A percentile compares a stretch with the other conserved stretches of the same genome.
Conservation (phyloP, 495 filamentous ascomycete species). For the Penicillium alfredii region DNA sequence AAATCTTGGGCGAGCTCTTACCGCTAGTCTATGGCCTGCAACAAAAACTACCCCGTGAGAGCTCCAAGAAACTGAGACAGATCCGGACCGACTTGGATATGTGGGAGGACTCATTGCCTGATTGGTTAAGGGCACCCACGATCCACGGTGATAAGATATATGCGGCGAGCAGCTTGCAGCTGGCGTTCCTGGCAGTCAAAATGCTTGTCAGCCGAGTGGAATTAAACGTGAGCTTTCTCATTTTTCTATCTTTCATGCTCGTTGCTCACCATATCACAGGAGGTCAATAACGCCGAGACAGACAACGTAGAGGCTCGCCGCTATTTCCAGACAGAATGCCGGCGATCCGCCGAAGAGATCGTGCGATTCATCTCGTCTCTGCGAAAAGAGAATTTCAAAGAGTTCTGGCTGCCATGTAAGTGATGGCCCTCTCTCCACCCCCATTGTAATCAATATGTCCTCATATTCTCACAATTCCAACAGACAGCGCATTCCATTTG, state of each 20-base stretch:
- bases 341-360: slow-evolving; percentile 46
- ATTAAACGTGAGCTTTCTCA: slow-evolving; percentile 45
- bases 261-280: no score
- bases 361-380: slow-evolving; percentile 46
- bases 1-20: slow-evolving; percentile 47
- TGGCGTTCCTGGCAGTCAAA: slow-evolving; percentile 46
- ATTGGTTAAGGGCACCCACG: slow-evolving; percentile 33
- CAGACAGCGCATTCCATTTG: slow-evolving; percentile 46
- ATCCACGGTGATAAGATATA: slow-evolving; percentile 29
- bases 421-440: neutral
- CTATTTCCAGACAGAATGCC: slow-evolving; percentile 46
- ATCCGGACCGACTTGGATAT: slow-evolving; percentile 42
- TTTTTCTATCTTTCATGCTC: no score
- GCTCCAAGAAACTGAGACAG: slow-evolving; percentile 34
- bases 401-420: slow-evolving; percentile 47
- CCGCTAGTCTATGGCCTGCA: slow-evolving; percentile 46
- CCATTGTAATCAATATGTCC: no score
- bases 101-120: slow-evolving; percentile 43
- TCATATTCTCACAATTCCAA: slow-evolving; percentile 15
- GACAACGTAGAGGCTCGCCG: slow-evolving; percentile 41
- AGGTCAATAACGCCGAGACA: slow-evolving; percentile 40
- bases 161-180: slow-evolving; percentile 45
- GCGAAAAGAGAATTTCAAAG: slow-evolving; percentile 38
- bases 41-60: slow-evolving; percentile 37
- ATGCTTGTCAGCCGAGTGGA: slow-evolving; percentile 49